phyloP scores from a whole-genome alignment of 1,139 yeast genomes.

The Pichiaceae sp. region DNA sequence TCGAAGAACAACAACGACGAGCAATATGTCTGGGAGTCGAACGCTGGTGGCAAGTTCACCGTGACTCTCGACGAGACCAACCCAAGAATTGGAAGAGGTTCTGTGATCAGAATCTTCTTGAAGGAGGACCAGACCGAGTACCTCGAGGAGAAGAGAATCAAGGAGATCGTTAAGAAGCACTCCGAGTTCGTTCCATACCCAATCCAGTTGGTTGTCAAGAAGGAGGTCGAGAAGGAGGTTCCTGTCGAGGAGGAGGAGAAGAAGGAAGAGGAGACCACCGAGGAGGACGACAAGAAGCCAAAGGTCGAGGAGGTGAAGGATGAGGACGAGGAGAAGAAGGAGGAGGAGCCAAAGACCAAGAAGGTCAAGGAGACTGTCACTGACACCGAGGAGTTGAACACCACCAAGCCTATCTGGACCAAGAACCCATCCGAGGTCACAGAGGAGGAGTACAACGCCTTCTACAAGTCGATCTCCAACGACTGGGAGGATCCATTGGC shows the following conservation, averaged over 20 bases:
- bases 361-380: constrained; percentile 69
- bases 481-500: constrained; percentile 99
- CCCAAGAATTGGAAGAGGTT: constrained; percentile 91
- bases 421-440: constrained; percentile 97
- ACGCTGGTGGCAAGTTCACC: constrained; percentile 99
- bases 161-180: constrained; percentile 99
- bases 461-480: constrained; percentile 98
- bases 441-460: constrained; percentile 97
- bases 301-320: constrained; percentile 71
- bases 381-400: constrained; percentile 95
- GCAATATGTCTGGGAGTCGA: constrained; percentile 99
- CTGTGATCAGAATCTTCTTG: constrained; percentile 89
- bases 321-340: constrained; percentile 52
- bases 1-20: constrained; percentile 99
- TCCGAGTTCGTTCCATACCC: constrained; percentile 99
- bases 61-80: constrained; percentile 83
- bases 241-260: constrained; percentile 58
- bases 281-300: constrained; percentile 45
- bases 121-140: constrained; percentile 99
- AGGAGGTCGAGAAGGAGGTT: constrained; percentile 87
- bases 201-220: constrained; percentile 95
- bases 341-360: constrained; percentile 61
- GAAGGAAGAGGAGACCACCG: constrained; percentile 53
- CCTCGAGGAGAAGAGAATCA: constrained; percentile 98
- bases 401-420: constrained; percentile 99